These are phyloP conservation scores for Panaeolus cyanescens DNA, from an alignment of 768 basidiomycete genomes.

Conservation along the genomic window DNA sequence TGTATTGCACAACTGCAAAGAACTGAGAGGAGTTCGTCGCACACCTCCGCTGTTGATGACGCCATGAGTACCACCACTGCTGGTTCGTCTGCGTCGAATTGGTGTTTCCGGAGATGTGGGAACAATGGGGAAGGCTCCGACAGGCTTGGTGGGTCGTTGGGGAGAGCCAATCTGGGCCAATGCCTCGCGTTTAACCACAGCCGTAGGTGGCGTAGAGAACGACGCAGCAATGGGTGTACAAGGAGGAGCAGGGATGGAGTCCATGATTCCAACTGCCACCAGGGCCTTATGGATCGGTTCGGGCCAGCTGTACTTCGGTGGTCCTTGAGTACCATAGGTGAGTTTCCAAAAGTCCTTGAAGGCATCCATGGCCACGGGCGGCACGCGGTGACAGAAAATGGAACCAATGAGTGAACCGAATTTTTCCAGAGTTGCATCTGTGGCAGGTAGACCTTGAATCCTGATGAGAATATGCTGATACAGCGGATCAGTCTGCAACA, in stretches of 20 bases:
- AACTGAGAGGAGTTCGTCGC: conserved; percentile 18
- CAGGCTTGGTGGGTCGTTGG: conserved; percentile 28
- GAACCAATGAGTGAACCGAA: conserved; percentile 57
- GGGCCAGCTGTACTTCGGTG: conserved; percentile 58
- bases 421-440: conserved; percentile 39
- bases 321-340: conserved; percentile 39
- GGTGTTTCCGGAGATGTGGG: conserved; percentile 28
- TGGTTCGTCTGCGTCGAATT: conserved; percentile 10
- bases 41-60: neutral
- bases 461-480: conserved; percentile 61
- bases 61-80: conserved; percentile 7
- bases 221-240: conserved; percentile 21
- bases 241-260: conserved; percentile 10
- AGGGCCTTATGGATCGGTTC: conserved; percentile 30
- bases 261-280: conserved; percentile 15
- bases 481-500: conserved; percentile 56
- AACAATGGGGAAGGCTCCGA: conserved; percentile 20
- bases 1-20: conserved; percentile 19
- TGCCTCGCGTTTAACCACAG: conserved; percentile 15
- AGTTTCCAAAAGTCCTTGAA: conserved; percentile 67
- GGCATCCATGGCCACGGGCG: conserved; percentile 45
- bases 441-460: conserved; percentile 48
- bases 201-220: conserved; percentile 22
- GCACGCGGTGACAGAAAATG: conserved; percentile 57
- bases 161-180: conserved; percentile 21